These are phyloP conservation scores for Chlorella variabilis DNA, from an alignment of 163 green algal species.

Conservation along the genomic window DNA sequence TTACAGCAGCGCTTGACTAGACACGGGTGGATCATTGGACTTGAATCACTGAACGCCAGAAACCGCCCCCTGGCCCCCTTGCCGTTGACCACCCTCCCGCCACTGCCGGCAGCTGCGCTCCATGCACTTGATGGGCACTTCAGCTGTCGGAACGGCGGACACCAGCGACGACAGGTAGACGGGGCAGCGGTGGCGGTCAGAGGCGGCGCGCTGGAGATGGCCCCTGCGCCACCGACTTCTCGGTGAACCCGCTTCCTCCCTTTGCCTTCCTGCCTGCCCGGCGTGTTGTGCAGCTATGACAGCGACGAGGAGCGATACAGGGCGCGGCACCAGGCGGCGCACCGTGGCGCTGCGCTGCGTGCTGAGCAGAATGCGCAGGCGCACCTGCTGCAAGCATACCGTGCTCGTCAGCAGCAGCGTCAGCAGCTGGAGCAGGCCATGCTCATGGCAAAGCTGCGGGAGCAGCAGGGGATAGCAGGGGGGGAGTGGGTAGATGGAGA, in stretches of 20 bases:
- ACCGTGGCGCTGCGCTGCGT: not conserved
- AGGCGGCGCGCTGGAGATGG: too few species aligned
- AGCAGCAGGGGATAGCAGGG: not conserved
- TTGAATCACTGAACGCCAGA: too few species aligned
- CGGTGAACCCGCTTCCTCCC: too few species aligned
- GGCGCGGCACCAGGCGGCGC: not conserved
- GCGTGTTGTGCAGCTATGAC: constrained; percentile 34
- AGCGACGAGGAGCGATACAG: constrained; percentile 36
- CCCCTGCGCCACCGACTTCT: not conserved
- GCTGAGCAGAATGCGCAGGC: not conserved
- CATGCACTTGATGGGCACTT: too few species aligned
- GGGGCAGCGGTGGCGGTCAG: not conserved
- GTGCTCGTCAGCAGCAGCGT: not conserved
- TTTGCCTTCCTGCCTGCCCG: not conserved
- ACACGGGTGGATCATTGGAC: too few species aligned
- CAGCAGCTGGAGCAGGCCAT: constrained; percentile 2
- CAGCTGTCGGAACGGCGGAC: too few species aligned
- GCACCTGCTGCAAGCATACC: constrained; percentile 18
- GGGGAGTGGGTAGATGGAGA: not conserved
- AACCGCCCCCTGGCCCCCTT: too few species aligned
- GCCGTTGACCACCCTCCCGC: too few species aligned
- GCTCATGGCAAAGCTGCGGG: not conserved
- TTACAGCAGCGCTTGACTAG: too few species aligned
- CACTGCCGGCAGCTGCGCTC: too few species aligned
- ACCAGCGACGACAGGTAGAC: not conserved